Evolutionary conservation across 192 early-diverging fungal species (phyloP).

Genomic region (Coemansia furcata): DNA sequence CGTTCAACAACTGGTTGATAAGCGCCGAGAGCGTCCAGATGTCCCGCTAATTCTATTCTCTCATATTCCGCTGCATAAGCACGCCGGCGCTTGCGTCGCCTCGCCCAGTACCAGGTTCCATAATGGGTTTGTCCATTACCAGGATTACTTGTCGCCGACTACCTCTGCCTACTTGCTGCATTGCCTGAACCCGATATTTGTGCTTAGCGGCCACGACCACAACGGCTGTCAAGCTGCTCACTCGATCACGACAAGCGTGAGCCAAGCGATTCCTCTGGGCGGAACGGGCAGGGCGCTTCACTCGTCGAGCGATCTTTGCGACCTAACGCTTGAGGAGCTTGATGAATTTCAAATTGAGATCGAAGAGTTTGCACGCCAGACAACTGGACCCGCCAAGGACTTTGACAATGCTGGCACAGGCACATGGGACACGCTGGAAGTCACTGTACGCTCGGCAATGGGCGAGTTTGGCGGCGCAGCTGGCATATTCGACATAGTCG

Average conservation of each 20-base stretch:
- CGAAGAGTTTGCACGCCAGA: constrained; percentile 21
- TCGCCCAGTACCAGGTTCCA: constrained; percentile 37
- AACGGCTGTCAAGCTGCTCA: constrained; percentile 58
- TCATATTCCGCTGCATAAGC: constrained; percentile 64
- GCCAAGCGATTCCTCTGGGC: constrained; percentile 9
- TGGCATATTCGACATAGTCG: constrained; percentile 58
- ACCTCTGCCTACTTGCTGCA: constrained; percentile 58
- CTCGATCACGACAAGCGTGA: constrained; percentile 1
- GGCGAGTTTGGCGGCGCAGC: constrained; percentile 59
- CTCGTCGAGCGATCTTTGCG: constrained; percentile 19
- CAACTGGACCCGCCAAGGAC: constrained; percentile 2
- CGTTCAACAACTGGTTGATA: constrained; percentile 34
- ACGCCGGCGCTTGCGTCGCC: constrained; percentile 54
- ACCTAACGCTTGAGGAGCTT: constrained; percentile 23
- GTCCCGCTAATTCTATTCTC: constrained; percentile 56
- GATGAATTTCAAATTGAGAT: constrained; percentile 23
- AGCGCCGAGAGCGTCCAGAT: constrained; percentile 25
- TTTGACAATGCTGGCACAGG: neutral
- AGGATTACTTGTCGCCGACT: constrained; percentile 59
- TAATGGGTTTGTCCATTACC: constrained; percentile 56
- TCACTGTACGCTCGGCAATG: constrained; percentile 65
- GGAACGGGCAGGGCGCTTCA: constrained; percentile 5
- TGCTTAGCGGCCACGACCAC: constrained; percentile 67
- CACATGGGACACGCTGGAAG: constrained; percentile 45
- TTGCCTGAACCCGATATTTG: constrained; percentile 54